A percentile compares a stretch with the other conserved stretches of the same genome.
These are phyloP conservation scores for Phyllachora maydis DNA, from an alignment of 2,329 filamentous ascomycete species.

Conservation along the genomic window DNA sequence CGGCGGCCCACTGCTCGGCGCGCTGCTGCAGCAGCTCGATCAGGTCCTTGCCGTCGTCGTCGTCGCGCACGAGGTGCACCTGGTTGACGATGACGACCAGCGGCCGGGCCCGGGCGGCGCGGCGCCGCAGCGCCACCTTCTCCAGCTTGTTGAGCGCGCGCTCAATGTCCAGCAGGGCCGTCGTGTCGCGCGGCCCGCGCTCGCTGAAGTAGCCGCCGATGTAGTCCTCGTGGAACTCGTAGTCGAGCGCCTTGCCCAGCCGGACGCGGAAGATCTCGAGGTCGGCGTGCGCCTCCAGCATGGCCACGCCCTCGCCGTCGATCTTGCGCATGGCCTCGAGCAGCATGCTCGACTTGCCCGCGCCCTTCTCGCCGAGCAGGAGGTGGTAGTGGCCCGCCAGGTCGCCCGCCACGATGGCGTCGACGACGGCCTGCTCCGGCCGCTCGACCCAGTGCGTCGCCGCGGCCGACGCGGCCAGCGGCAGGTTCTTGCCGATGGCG, in stretches of 20 bases:
- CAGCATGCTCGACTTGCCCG: conserved; percentile 91
- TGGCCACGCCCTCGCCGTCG: conserved; percentile 71
- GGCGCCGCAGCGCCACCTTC: conserved; percentile 66
- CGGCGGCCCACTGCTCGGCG: conserved; percentile 89
- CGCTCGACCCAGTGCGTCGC: conserved; percentile 62
- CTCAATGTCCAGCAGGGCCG: conserved; percentile 84
- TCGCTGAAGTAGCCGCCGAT: conserved; percentile 95
- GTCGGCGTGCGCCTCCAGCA: conserved; percentile 93
- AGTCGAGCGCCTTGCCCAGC: conserved; percentile 84
- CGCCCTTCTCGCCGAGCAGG: conserved; percentile 86
- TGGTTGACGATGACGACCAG: conserved; percentile 90
- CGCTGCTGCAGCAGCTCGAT: conserved; percentile 89
- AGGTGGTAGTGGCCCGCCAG: conserved; percentile 73
- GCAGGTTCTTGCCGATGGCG: conserved; percentile 37
- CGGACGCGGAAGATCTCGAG: conserved; percentile 87
- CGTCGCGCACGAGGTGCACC: conserved; percentile 74
- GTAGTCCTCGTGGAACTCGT: conserved; percentile 94
- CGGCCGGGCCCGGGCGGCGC: conserved; percentile 41
- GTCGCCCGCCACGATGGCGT: conserved; percentile 60
- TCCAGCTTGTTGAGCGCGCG: conserved; percentile 94
- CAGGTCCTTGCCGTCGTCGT: conserved; percentile 81
- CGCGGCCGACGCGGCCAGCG: conserved; percentile 14
- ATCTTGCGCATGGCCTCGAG: conserved; percentile 87
- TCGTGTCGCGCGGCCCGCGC: conserved; percentile 76
- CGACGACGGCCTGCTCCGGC: conserved; percentile 62